These are phyloP conservation scores for Cryptococcus sp. DNA, from an alignment of 1,284 basidiomycete genomes.

Conservation along the genomic window DNA sequence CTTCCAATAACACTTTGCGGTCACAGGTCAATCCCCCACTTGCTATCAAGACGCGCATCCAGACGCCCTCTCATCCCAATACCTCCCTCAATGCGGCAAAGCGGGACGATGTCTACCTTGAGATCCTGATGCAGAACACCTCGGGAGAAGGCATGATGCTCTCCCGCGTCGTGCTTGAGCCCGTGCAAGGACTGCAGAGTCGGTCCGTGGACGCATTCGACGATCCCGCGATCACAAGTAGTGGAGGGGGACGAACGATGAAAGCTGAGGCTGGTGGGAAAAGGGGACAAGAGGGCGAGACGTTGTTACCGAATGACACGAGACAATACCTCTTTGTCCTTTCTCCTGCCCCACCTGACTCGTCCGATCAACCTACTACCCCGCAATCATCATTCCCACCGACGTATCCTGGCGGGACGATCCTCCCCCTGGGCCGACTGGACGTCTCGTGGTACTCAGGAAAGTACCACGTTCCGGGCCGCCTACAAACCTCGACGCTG, in stretches of 20 bases:
- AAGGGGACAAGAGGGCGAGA: constrained; percentile 43
- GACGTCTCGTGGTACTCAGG: constrained; percentile 70
- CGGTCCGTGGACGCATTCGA: constrained; percentile 33
- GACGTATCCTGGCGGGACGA: constrained; percentile 63
- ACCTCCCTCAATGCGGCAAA: constrained; percentile 64
- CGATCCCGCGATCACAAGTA: neutral
- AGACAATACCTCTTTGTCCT: constrained; percentile 83
- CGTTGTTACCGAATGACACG: constrained; percentile 77
- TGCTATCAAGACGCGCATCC: constrained; percentile 86
- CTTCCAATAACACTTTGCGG: constrained; percentile 8
- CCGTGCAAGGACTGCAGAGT: constrained; percentile 68
- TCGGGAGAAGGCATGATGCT: constrained; percentile 75
- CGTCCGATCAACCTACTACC: constrained; percentile 24
- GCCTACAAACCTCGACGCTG: constrained; percentile 69
- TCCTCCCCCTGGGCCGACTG: constrained; percentile 74
- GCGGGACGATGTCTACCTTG: constrained; percentile 78
- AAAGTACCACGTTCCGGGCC: constrained; percentile 68
- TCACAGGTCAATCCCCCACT: constrained; percentile 78
- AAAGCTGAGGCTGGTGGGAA: constrained; percentile 13
- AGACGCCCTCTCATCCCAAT: constrained; percentile 69
- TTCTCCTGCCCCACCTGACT: constrained; percentile 55
- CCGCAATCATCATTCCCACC: constrained; percentile 58
- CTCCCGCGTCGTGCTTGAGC: constrained; percentile 71
- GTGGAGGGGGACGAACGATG: constrained; percentile 9
- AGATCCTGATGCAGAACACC: constrained; percentile 83